phyloP scores from a whole-genome alignment of 2,329 filamentous ascomycete genomes.

The Tympanopsis confertula region DNA sequence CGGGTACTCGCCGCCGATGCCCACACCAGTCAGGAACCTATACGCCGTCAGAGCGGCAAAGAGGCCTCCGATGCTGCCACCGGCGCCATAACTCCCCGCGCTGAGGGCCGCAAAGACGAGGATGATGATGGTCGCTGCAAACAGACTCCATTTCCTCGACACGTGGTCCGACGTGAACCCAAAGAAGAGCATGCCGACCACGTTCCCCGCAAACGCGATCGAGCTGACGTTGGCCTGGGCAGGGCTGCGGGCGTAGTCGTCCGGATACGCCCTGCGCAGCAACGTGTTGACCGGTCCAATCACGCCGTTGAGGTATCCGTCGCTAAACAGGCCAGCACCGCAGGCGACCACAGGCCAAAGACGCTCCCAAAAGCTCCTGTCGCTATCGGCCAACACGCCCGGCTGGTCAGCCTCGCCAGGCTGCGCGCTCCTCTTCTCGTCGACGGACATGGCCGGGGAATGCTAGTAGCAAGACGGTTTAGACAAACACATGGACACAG shows the following conservation, averaged over 20 bases:
- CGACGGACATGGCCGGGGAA: no score
- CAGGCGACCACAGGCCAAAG: constrained; percentile 45
- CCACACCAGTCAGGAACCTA: constrained; percentile 70
- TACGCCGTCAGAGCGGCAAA: constrained; percentile 72
- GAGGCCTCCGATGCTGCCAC: constrained; percentile 57
- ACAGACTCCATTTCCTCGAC: constrained; percentile 71
- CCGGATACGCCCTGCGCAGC: constrained; percentile 55
- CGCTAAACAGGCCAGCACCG: constrained; percentile 79
- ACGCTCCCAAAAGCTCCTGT: no score
- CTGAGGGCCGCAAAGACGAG: constrained; percentile 74
- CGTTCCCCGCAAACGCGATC: constrained; percentile 79
- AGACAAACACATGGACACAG: no score
- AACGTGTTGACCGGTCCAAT: constrained; percentile 81
- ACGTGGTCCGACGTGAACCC: constrained; percentile 74
- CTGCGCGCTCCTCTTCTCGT: no score
- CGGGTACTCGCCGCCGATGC: constrained; percentile 75
- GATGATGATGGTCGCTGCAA: constrained; percentile 71
- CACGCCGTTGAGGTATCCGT: constrained; percentile 84
- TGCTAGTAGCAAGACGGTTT: no score
- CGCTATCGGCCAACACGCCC: no score
- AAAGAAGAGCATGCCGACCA: constrained; percentile 70
- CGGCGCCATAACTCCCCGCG: constrained; percentile 64
- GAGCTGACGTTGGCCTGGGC: constrained; percentile 66
- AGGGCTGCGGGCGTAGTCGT: constrained; percentile 54
- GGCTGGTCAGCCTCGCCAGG: no score